Evolutionary conservation across 108 stramenopile genomes (phyloP).

Genomic region (Stephanodiscus minutulus): DNA sequence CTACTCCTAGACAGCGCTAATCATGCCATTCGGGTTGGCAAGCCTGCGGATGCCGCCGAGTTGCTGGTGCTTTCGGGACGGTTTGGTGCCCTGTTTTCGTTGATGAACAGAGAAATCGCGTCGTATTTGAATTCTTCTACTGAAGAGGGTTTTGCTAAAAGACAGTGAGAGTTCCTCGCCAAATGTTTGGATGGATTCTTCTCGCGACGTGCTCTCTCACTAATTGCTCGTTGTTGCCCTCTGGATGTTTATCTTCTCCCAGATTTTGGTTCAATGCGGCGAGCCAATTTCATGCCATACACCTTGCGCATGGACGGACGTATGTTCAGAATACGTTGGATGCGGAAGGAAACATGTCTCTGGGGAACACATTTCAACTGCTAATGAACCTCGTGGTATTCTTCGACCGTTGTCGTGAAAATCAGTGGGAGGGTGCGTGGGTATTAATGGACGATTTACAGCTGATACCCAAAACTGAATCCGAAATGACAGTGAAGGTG

Average conservation of each 20-base stretch:
- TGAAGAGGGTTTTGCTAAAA: slow-evolving; percentile 43
- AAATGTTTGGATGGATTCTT: neutral
- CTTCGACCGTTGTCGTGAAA: slow-evolving; percentile 54
- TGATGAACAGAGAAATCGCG: slow-evolving; percentile 59
- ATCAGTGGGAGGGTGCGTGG: slow-evolving; percentile 62
- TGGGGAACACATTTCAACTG: slow-evolving; percentile 61
- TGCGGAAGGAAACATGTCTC: slow-evolving; percentile 50
- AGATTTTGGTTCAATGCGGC: slow-evolving; percentile 69
- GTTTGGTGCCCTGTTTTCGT: slow-evolving; percentile 49
- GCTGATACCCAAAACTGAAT: slow-evolving; percentile 37
- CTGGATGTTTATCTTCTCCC: neutral
- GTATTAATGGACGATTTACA: slow-evolving; percentile 38
- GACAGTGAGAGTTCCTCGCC: slow-evolving; percentile 29
- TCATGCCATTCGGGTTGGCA: slow-evolving; percentile 42
- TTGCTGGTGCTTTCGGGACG: slow-evolving; percentile 51
- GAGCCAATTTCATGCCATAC: slow-evolving; percentile 58
- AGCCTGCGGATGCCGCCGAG: slow-evolving; percentile 52
- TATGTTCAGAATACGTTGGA: slow-evolving; percentile 69
- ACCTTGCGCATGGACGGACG: slow-evolving; percentile 42
- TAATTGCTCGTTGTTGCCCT: neutral
- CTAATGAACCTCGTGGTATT: slow-evolving; percentile 74
- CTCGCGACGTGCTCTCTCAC: neutral
- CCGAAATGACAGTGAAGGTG: slow-evolving; percentile 45
- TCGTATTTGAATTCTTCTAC: slow-evolving; percentile 44
- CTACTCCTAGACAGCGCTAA: slow-evolving; percentile 57